phyloP scores from a whole-genome alignment of 164 flowering plant genomes.

The Tetracentron sinense region DNA sequence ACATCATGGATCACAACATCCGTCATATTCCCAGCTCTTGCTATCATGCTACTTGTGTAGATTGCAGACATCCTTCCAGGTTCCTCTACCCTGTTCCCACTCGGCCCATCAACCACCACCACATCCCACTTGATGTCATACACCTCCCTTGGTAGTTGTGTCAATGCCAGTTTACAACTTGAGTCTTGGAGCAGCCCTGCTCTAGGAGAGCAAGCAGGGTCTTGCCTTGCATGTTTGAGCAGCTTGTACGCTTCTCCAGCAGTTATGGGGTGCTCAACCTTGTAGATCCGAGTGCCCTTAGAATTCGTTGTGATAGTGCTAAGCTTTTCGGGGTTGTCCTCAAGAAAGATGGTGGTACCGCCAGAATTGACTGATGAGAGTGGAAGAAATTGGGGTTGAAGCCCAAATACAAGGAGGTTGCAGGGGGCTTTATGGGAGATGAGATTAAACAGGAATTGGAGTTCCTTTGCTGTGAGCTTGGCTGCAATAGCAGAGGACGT shows the following conservation, averaged over 20 bases:
- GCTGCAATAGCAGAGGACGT: constrained; percentile 11
- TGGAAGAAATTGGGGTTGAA: constrained; percentile 38
- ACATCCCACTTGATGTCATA: constrained; percentile 66
- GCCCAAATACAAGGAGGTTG: constrained; percentile 80
- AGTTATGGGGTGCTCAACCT: constrained; percentile 37
- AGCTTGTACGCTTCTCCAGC: constrained; percentile 63
- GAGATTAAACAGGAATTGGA: constrained; percentile 37
- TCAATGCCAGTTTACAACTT: constrained; percentile 55
- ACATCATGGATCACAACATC: constrained; percentile 79
- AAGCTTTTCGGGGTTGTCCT: constrained; percentile 48
- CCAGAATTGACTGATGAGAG: constrained; percentile 52
- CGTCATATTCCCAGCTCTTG: constrained; percentile 53
- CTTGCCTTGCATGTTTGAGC: constrained; percentile 55
- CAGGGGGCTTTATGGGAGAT: constrained; percentile 57
- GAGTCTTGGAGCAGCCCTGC: constrained; percentile 30
- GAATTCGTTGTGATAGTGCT: constrained; percentile 16
- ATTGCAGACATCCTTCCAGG: constrained; percentile 86
- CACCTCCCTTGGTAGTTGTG: constrained; percentile 54
- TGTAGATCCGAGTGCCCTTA: constrained; percentile 35
- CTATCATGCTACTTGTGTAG: constrained; percentile 61
- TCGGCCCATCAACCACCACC: constrained; percentile 81
- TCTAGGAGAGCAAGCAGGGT: constrained; percentile 42
- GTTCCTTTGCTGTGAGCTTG: constrained; percentile 50
- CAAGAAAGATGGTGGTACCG: constrained; percentile 71
- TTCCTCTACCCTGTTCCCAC: constrained; percentile 50